A percentile compares a stretch with the other conserved stretches of the same genome.
These are phyloP conservation scores for Apophysomyces elegans DNA, from an alignment of 371 early-diverging fungal species.

Conservation along the genomic window DNA sequence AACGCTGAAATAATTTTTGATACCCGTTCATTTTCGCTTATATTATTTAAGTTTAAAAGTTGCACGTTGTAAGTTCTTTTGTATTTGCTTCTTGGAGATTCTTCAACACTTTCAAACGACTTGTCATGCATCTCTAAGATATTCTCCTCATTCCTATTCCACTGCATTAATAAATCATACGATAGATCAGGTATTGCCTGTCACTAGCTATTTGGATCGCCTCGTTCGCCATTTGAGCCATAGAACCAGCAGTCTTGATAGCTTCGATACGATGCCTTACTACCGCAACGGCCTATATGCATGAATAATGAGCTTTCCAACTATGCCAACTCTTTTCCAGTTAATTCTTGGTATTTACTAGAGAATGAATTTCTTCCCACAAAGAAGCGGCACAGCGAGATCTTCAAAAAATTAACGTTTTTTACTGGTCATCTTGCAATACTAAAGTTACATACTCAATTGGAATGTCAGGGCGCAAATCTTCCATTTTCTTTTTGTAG, in stretches of 20 bases:
- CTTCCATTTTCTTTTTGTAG: background rate
- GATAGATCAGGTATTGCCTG: background rate
- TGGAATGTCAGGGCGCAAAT: background rate
- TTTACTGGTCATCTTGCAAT: background rate
- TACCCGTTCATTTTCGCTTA: background rate
- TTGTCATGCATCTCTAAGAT: background rate
- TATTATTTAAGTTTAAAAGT: background rate
- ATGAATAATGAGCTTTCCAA: background rate
- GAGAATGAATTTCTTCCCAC: background rate
- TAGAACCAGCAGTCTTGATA: background rate
- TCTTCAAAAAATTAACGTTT: background rate
- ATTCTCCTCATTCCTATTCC: background rate
- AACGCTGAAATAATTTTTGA: background rate
- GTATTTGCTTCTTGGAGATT: background rate
- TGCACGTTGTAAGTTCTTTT: background rate
- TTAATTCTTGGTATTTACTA: background rate
- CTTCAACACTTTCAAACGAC: background rate
- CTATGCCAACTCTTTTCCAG: background rate
- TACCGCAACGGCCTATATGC: background rate
- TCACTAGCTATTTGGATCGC: background rate
- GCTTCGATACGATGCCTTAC: background rate
- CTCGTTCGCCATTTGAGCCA: background rate
- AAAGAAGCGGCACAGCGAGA: background rate
- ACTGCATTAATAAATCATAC: background rate
- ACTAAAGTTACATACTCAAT: background rate